Evolutionary conservation across 164 flowering plant genomes (phyloP), one percentile per base, ranked within the genome.

Genomic region (Saururus chinensis): DNA sequence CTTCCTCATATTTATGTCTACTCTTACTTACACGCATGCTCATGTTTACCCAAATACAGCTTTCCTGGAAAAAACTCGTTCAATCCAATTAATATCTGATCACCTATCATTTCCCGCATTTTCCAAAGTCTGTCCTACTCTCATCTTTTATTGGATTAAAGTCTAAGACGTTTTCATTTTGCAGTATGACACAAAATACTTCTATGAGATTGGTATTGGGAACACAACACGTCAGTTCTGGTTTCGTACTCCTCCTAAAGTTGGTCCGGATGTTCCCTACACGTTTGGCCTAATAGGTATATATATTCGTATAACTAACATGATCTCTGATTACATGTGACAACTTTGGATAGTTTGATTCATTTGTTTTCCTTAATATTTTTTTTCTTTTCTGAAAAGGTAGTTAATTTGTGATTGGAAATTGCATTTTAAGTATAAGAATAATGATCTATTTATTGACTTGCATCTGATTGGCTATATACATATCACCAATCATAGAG

Each of bases 211-310:
- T 26, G 82, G 86, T 23, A 22, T 23, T 35, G 86, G 75, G 8
- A 63, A 68, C 19, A 49, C 73, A 10, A 58, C 64, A 0, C 53
- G 84, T 26, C 69, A 70, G 52, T 82, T 80, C 70, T 80, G 75
- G 75, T 82, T 82, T 61, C 52, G 26, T n/a, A 80, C 86, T 23
- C 86, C 86, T 67, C 82, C 84, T 9, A 49, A 22, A 59, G 68
- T 69, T 68, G 84, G 84, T 22, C 84, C 82, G 7, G 86, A 82
- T 70, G 77, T 72, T 73, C 82, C 86, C 52, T 80, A 80, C 58
- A 76, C 86, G 51, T 80, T 82, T 62, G 82, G 82, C 51, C 74
- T 82, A 53, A 75, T 82, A 42, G 86, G 86, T 82, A 74, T 56
- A 12, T 53, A 11, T 65, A 19, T 16, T 56, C 21, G 35, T 30